Conservation (phyloP, 2,329 filamentous ascomycete genomes). For the Teratosphaeria pseudoeucalypti region DNA sequence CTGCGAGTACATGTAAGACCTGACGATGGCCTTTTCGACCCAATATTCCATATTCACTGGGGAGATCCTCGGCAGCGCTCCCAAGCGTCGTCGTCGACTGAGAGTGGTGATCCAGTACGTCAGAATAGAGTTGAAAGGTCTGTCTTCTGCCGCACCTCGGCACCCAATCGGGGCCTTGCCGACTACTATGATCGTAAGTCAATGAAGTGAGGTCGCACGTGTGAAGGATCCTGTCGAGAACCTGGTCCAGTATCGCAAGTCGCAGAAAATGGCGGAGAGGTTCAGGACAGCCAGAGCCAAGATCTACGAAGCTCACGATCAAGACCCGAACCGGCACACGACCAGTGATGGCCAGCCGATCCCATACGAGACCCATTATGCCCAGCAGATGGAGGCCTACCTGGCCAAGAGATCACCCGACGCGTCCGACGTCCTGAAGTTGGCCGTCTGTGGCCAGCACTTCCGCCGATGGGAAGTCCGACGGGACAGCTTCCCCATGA, state of each 20-base stretch:
- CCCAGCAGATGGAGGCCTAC: conserved; percentile 67
- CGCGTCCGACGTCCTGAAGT: conserved; percentile 56
- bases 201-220: too few relatives aligned
- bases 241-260: not conserved
- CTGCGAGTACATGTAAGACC: too few relatives aligned
- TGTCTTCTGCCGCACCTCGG: not conserved
- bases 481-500: conserved; percentile 61
- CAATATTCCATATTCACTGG: too few relatives aligned
- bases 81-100: not conserved
- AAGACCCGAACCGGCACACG: conserved; percentile 52
- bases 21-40: too few relatives aligned
- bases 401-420: conserved; percentile 50
- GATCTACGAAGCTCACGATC: conserved; percentile 63
- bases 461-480: conserved; percentile 79
- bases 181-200: not conserved
- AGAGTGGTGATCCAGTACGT: not conserved
- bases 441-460: conserved; percentile 77
- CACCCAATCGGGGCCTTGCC: not conserved
- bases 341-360: conserved; percentile 35
- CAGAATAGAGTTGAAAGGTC: not conserved
- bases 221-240: too few relatives aligned
- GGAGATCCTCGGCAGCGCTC: too few relatives aligned
- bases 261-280: conserved; percentile 4
- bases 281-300: conserved; percentile 45
- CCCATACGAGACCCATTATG: conserved; percentile 76